Base-by-base conservation (phyloP, 1,284 basidiomycete species). In the Ustilago sp. region DNA sequence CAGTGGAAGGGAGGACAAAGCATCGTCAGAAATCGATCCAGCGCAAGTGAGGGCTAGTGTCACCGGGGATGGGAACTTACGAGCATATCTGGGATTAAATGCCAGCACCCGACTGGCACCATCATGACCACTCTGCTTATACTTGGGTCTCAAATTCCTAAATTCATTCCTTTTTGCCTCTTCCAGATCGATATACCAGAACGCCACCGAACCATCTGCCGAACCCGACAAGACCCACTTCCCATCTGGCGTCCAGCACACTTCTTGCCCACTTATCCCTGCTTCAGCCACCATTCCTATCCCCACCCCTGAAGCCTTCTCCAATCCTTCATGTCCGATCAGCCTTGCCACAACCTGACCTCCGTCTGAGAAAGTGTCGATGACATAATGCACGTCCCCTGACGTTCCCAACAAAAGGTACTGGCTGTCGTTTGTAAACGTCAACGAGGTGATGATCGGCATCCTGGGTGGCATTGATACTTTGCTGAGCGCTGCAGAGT, bases 361-460 rank as follows among this genome's bases (percentile, higher is more conserved):
- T 28, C 41, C 39, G 5, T 63, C 36, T 0, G 58, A 59, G 53
- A 76, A 82, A 4, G 81, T 74, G 52, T 84, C 81, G 13, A 83
- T 31, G 59, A 99, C 89, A 83, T 98, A 99, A 87, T 99, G 97
- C 3, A 92, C 92, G 82, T 93, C 91, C 3, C 93, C 93, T 1
- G 94, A 93, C 64, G 97, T 98, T 45, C 96, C 96, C 17, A 97
- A 91, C 28, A 99, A 90, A 28, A 99, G 88, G 82, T 92, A 93
- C 82, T 93, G 93, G 54, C 94, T 95, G 17, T 74, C 68, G 81
- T 94, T 93, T 82, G 94, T 93, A 87, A 99, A 99, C 2, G 91
- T 88, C 73, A 98, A 88, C 4, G 94, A 95, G 1, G 97, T 98
- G 89, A 97, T 93, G 81, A 91, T 92, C 59, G 95, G 94, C 19